Base-by-base conservation (phyloP, 768 basidiomycete genomes). In the Boletus pseudopeckii region DNA sequence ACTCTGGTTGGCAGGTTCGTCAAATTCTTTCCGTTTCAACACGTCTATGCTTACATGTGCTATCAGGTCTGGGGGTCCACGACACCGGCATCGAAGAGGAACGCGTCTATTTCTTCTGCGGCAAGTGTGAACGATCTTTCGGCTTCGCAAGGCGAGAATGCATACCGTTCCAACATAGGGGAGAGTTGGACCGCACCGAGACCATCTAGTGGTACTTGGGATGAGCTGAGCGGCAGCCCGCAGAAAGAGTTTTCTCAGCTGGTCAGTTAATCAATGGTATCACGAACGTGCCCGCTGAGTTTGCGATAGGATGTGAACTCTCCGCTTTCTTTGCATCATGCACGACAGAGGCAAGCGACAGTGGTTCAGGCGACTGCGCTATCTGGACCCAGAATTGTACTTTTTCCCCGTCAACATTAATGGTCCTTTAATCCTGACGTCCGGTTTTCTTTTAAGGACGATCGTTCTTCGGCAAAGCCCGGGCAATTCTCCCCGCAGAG, bases 1-100 rank as follows among this genome's bases (percentile, higher is more conserved):
- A 78, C 66, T 72, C 82, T 46, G 81, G 85, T 41, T 88, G 86
- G 86, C 84, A 86, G 80, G 86, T 81, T 52, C 45, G 79, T 72
- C 53, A 11, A 44, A 49, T 41, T 50, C 50, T 59, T 48, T 22
- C 45, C 33, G 28, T 52, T 53, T 18, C 52, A 50, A 33, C 47
- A 48, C 39, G 36, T 39, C 41, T 60, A 33, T 2, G 37, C 51
- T 55, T 34, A 63, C 44, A 49, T 53, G 36, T 55, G 17, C 20
- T 28, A 7, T 45, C 53, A 86, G 85, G 82, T 85, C 50, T 87
- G 85, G 85, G 75, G 75, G 46, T 72, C 79, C 59, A 63, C 74
- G 38, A 64, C 77, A 28, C 75, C 80, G 37, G 69, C 74, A 28
- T 77, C 83, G 5, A 78, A 75, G 61, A 76, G 83, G 57, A 85